Evolutionary conservation across 345 rosid genomes (phyloP).

Genomic region (Erucastrum elatum): DNA sequence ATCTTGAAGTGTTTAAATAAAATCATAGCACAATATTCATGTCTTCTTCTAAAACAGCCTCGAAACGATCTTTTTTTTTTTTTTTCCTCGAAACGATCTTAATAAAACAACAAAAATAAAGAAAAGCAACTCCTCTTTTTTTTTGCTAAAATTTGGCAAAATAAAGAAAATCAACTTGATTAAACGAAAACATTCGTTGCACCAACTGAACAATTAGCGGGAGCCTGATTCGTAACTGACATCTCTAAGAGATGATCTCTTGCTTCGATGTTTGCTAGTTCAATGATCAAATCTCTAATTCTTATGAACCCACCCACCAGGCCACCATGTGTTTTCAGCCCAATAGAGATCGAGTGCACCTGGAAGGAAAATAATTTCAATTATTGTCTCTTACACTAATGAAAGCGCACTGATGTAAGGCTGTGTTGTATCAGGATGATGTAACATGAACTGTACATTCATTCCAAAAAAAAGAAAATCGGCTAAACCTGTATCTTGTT

Average conservation of each 20-base stretch:
- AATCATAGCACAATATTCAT: neutral
- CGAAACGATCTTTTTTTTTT: constrained; percentile 22
- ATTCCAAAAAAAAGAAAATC: too few relatives aligned
- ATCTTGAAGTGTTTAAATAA: neutral
- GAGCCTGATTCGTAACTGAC: constrained; percentile 21
- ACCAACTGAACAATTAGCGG: constrained; percentile 17
- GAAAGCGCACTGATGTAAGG: neutral
- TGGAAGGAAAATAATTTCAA: too few relatives aligned
- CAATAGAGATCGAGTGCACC: too few relatives aligned
- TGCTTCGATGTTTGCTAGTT: too few relatives aligned
- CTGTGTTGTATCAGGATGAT: neutral
- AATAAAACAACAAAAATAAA: neutral
- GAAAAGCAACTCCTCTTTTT: neutral
- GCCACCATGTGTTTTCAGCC: too few relatives aligned
- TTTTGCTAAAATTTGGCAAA: neutral
- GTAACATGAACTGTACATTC: neutral
- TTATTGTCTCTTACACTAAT: too few relatives aligned
- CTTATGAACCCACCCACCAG: too few relatives aligned
- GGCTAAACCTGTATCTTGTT: neutral
- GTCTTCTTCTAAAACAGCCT: constrained; percentile 6
- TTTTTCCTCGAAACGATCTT: constrained; percentile 14
- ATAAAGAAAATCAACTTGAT: constrained; percentile 19
- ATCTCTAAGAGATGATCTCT: too few relatives aligned
- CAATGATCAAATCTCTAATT: too few relatives aligned
- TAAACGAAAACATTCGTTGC: constrained; percentile 29